A percentile compares a stretch with the other conserved stretches of the same genome.
Conservation (phyloP, 2,329 filamentous ascomycete genomes). For the Huntiella moniliformis region DNA sequence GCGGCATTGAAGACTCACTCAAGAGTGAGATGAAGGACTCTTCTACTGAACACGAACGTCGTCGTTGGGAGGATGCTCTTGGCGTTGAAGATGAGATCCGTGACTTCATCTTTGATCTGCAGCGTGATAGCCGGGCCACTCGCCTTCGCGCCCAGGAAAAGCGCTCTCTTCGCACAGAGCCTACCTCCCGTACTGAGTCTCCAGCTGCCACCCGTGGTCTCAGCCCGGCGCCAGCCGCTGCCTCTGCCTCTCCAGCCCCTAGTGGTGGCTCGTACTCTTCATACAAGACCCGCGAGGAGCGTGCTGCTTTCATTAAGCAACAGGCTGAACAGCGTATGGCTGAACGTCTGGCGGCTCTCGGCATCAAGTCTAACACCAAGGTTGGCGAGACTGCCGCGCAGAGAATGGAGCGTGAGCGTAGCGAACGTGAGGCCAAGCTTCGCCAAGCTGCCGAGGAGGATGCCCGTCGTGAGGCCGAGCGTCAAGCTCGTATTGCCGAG, state of each 20-base stretch:
- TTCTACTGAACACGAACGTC: slow-evolving; percentile 70
- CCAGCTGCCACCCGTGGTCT: slow-evolving; percentile 35
- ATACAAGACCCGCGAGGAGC: slow-evolving; percentile 81
- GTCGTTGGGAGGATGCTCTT: slow-evolving; percentile 88
- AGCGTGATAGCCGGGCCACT: slow-evolving; percentile 64
- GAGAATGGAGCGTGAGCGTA: slow-evolving; percentile 70
- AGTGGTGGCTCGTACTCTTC: slow-evolving; percentile 52
- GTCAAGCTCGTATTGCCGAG: slow-evolving; percentile 63
- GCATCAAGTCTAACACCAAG: slow-evolving; percentile 68
- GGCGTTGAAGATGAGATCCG: slow-evolving; percentile 93
- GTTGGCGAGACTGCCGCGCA: slow-evolving; percentile 65
- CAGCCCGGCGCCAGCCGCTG: slow-evolving; percentile 17
- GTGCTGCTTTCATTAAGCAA: slow-evolving; percentile 89
- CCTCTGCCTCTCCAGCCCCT: slow-evolving; percentile 25
- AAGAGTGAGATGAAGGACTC: slow-evolving; percentile 62
- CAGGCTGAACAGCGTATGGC: slow-evolving; percentile 96
- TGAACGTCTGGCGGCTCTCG: slow-evolving; percentile 80
- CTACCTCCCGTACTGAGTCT: slow-evolving; percentile 25
- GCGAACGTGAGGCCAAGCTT: slow-evolving; percentile 71
- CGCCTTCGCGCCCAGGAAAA: slow-evolving; percentile 45
- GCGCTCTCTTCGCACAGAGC: slow-evolving; percentile 27
- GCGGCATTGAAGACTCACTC: slow-evolving; percentile 67
- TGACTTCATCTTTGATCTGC: slow-evolving; percentile 94
- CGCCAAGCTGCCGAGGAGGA: slow-evolving; percentile 90
- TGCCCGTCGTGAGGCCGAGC: slow-evolving; percentile 67